A percentile compares a stretch with the other conserved stretches of the same genome.
phyloP scores from a whole-genome alignment of 352 stramenopile genomes.

The Phytophthora fragariae region DNA sequence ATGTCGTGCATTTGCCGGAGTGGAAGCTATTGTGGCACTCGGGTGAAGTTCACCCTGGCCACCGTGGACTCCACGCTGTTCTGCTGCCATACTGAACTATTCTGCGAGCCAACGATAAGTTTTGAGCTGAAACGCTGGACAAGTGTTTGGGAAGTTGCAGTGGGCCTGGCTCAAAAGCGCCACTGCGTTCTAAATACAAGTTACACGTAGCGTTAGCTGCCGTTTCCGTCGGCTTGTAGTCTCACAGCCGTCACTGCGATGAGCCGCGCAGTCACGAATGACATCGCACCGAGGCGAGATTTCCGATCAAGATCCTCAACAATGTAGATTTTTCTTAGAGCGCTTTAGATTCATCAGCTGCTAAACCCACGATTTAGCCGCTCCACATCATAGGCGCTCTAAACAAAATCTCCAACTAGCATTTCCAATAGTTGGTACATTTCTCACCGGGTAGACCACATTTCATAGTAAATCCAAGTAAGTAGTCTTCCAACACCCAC shows the following conservation, averaged over 20 bases:
- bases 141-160: not conserved
- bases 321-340: too few species aligned
- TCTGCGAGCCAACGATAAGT: not conserved
- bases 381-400: not conserved
- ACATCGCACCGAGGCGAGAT: not conserved
- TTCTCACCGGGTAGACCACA: not conserved
- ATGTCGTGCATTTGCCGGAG: not conserved
- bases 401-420: not conserved
- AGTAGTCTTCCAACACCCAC: too few species aligned
- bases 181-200: not conserved
- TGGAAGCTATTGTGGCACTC: too few species aligned
- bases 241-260: too few species aligned
- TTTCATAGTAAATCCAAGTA: too few species aligned
- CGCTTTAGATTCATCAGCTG: too few species aligned
- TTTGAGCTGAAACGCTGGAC: not conserved
- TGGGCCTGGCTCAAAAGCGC: slow-evolving; percentile 7
- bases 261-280: not conserved
- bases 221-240: too few species aligned
- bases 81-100: not conserved
- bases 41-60: not conserved
- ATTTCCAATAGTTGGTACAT: not conserved
- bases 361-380: not conserved
- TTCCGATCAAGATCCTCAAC: not conserved
- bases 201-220: too few species aligned
- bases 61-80: too few species aligned